Base-by-base conservation (phyloP, 805 yeast species). In the Myxozyma mucilagina region DNA sequence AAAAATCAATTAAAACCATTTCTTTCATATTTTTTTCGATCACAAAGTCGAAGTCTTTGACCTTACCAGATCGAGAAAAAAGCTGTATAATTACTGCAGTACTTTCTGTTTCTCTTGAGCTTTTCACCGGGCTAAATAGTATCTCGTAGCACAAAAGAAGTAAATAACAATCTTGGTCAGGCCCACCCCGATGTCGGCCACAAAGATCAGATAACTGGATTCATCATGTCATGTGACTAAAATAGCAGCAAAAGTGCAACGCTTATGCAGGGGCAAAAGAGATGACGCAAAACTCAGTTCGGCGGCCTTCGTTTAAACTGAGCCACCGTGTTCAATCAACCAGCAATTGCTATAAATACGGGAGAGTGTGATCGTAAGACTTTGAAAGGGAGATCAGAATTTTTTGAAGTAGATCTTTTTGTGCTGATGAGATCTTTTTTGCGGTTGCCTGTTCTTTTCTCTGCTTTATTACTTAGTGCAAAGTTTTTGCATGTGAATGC, bases 301-400 rank as follows among this genome's bases (percentile, higher is more conserved):
- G 20, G n/a, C 43, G n/a, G 16, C 36, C 45, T 50, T 50, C 45
- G 54, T 24, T 36, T 44, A 10, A 35, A 24, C 34, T 9, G 54
- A 20, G 53, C 43, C 54, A 50, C 36, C 38, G 54, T 50, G 54
- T 50, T 50, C 54, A n/a, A 8, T 39, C 35, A 14, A 13, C n/a
- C 10, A 44, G 32, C 35, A 16, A 44, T 9, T 20, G 20, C 48
- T 24, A 44, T 29, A 16, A n/a, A 44, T 10, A 4, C 51, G 14
- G 10, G 14, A 7, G 14, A 4, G n/a, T 35, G 31, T 47, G 16
- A 14, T 34, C 16, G 14, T 34, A 20, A 8, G 2, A n/a, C 7
- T 35, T 18, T 16, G 35, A 6, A 14, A n/a, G 39, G 16, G 16
- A 4, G 45, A 42, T 42, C 20, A 16, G 20, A 16, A 10, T 16